Evolutionary conservation across 768 basidiomycete genomes (phyloP).

Genomic region (Suillus placidus): DNA sequence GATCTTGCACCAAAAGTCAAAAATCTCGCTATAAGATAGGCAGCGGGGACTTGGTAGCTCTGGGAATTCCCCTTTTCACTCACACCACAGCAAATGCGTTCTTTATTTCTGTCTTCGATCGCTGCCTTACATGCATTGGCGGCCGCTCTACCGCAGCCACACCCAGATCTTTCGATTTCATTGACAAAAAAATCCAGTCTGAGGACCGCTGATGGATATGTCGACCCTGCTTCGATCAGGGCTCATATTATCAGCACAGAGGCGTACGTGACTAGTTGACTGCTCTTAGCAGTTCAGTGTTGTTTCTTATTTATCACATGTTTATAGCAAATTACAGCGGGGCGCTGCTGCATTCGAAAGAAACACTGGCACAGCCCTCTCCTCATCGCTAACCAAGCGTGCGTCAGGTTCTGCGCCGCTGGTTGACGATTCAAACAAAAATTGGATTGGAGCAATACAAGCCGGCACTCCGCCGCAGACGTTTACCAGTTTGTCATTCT

Average conservation of each 20-base stretch:
- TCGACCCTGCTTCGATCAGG: slow-evolving; percentile 18
- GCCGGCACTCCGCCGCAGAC: slow-evolving; percentile 27
- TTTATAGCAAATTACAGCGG: slow-evolving; percentile 22
- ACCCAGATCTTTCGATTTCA: slow-evolving; percentile 18
- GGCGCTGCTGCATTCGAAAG: slow-evolving; percentile 16
- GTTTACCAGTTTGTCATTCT: slow-evolving; percentile 21
- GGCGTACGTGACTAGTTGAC: slow-evolving; percentile 4
- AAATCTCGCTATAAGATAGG: background rate
- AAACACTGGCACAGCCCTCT: background rate
- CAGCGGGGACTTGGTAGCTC: background rate
- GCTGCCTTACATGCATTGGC: slow-evolving; percentile 19
- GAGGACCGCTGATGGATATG: slow-evolving; percentile 13
- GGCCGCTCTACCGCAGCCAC: slow-evolving; percentile 18
- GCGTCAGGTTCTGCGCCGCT: slow-evolving; percentile 14
- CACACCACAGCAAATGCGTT: slow-evolving; percentile 13
- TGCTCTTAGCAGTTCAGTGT: background rate
- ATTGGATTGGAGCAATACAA: slow-evolving; percentile 27
- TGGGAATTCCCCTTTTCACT: background rate
- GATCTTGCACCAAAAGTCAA: background rate
- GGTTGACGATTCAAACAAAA: slow-evolving; percentile 14
- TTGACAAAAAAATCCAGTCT: slow-evolving; percentile 20
- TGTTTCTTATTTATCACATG: slow-evolving; percentile 7
- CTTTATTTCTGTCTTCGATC: slow-evolving; percentile 8
- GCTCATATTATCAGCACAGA: slow-evolving; percentile 21
- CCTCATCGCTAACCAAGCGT: background rate